Percentiles rank a stretch among this genome's conserved stretches.
Conservation (phyloP, 2,329 filamentous ascomycete genomes). For the Diaporthe velutina region DNA sequence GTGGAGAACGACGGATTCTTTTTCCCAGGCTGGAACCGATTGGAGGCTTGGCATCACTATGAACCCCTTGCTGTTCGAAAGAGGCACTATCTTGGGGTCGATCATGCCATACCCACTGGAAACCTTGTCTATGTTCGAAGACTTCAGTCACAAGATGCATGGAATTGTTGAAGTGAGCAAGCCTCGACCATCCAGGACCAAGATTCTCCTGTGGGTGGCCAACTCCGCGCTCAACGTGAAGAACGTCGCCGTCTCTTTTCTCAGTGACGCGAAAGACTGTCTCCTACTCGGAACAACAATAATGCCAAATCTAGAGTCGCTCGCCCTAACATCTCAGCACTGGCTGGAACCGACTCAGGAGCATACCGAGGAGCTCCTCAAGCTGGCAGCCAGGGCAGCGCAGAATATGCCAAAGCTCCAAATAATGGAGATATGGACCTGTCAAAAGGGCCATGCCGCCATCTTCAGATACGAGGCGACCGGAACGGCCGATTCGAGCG, state of each 20-base stretch:
- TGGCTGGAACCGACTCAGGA: neutral
- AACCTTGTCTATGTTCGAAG: neutral
- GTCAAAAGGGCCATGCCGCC: neutral
- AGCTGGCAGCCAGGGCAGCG: neutral
- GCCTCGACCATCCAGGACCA: neutral
- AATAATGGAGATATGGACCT: constrained; percentile 22
- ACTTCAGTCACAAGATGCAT: neutral
- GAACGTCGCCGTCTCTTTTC: constrained; percentile 12
- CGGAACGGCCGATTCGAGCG: neutral
- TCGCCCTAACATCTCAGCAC: constrained; percentile 1
- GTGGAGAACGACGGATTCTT: neutral
- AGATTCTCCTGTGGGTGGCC: neutral
- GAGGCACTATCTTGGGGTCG: neutral
- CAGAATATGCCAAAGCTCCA: neutral
- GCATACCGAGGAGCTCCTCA: neutral
- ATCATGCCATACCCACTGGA: neutral
- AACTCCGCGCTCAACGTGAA: neutral
- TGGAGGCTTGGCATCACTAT: neutral
- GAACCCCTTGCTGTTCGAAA: neutral
- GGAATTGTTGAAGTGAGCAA: neutral
- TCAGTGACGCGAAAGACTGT: constrained; percentile 2
- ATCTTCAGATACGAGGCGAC: neutral
- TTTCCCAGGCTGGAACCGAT: neutral
- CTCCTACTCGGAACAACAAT: too few species aligned
- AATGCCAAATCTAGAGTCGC: neutral